Evolutionary conservation across 306 rosid genomes (phyloP).

Genomic region (Glycine soja): DNA sequence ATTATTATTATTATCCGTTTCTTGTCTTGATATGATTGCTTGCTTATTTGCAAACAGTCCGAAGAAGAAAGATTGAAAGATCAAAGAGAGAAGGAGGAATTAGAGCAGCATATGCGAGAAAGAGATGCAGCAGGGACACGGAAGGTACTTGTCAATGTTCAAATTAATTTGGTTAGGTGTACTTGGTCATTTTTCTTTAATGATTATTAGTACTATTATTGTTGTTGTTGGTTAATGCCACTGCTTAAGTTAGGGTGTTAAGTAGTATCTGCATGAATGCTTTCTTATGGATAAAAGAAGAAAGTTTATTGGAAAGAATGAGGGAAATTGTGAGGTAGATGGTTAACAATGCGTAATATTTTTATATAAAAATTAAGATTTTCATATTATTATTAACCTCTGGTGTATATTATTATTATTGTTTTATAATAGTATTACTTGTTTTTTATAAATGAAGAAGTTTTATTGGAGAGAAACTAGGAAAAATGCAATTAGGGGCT

Average conservation of each 20-base stretch:
- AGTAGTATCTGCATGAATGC: slow-evolving; percentile 28
- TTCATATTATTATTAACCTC: background rate
- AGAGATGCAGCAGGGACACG: slow-evolving; percentile 81
- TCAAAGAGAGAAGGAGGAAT: slow-evolving; percentile 90
- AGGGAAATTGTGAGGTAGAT: slow-evolving; percentile 24
- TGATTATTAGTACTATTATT: background rate
- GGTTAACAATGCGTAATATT: background rate
- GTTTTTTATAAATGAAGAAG: background rate
- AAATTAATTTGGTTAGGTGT: slow-evolving; percentile 18
- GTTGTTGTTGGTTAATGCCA: background rate
- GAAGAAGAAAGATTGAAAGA: slow-evolving; percentile 92
- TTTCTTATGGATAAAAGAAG: slow-evolving; percentile 34
- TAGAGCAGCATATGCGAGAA: slow-evolving; percentile 80
- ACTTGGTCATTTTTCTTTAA: slow-evolving; percentile 15
- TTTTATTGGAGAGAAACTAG: background rate
- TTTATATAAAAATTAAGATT: background rate
- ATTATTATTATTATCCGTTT: slow-evolving; percentile 3
- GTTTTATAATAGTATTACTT: background rate
- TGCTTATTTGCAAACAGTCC: slow-evolving; percentile 63
- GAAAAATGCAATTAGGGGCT: background rate
- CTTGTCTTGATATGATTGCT: slow-evolving; percentile 18
- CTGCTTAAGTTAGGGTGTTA: slow-evolving; percentile 25
- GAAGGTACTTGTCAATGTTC: slow-evolving; percentile 61
- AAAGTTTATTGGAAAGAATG: slow-evolving; percentile 5
- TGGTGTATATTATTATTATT: background rate